A percentile compares a stretch with the other conserved stretches of the same genome.
Evolutionary conservation across 2,329 filamentous ascomycete species (phyloP).

Genomic region (Pseudopyricularia javanii): DNA sequence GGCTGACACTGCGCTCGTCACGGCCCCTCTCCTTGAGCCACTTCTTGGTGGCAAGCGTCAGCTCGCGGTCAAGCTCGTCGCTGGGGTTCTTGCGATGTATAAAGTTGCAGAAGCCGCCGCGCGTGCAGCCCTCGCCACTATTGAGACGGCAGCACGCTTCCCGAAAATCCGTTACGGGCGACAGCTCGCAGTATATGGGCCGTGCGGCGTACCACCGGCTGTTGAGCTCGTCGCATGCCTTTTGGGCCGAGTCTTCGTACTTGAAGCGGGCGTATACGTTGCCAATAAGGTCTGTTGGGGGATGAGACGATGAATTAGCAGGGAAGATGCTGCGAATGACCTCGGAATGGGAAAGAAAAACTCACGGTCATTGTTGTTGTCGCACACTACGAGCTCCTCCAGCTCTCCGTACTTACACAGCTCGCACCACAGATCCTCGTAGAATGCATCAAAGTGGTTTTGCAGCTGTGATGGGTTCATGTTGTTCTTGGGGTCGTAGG

Average conservation of each 20-base stretch:
- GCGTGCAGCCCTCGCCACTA: constrained; percentile 85
- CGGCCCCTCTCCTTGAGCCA: constrained; percentile 79
- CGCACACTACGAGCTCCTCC: constrained; percentile 95
- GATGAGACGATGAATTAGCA: too few relatives aligned
- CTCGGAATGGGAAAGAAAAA: too few relatives aligned
- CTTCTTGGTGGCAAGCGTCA: constrained; percentile 87
- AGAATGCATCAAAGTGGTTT: constrained; percentile 99
- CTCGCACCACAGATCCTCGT: constrained; percentile 99
- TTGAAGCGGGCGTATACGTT: constrained; percentile 99
- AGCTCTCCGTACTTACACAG: constrained; percentile 98
- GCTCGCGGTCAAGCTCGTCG: constrained; percentile 75
- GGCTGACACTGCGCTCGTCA: constrained; percentile 69
- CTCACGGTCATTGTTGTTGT: constrained; percentile 88
- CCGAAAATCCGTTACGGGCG: constrained; percentile 92
- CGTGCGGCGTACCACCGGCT: constrained; percentile 92
- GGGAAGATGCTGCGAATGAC: too few relatives aligned
- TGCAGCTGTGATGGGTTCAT: constrained; percentile 95
- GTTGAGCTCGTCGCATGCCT: constrained; percentile 89
- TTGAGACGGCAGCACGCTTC: constrained; percentile 96
- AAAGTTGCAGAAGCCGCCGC: constrained; percentile 98
- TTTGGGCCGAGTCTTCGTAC: constrained; percentile 93
- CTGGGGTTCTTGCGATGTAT: constrained; percentile 95
- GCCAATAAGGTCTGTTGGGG: constrained; percentile 62
- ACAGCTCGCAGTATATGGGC: constrained; percentile 96
- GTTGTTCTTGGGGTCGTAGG: constrained; percentile 91